Evolutionary conservation across 768 basidiomycete species (phyloP).

Genomic region (Rhodotorula paludigena): DNA sequence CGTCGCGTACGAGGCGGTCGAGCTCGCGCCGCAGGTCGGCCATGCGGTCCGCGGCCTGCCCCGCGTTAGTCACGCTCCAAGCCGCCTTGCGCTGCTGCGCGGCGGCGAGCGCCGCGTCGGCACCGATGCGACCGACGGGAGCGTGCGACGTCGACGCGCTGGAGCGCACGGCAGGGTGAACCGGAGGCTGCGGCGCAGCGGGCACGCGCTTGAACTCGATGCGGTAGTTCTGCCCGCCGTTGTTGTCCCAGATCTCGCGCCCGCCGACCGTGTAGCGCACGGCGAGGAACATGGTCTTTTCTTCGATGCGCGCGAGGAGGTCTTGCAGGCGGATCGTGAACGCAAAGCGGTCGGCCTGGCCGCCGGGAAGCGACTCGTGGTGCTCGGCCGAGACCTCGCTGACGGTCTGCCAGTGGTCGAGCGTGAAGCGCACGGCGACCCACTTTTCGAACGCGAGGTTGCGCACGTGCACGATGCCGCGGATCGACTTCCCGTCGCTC

Average conservation of each 20-base stretch:
- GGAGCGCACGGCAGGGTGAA: not conserved
- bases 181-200: not conserved
- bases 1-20: slow-evolving; percentile 57
- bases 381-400: slow-evolving; percentile 82
- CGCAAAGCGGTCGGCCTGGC: slow-evolving; percentile 63
- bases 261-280: slow-evolving; percentile 62
- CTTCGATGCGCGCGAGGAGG: slow-evolving; percentile 67
- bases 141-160: not conserved
- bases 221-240: slow-evolving; percentile 69
- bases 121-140: not conserved
- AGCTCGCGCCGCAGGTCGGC: slow-evolving; percentile 63
- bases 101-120: slow-evolving; percentile 2
- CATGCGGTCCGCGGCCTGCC: slow-evolving; percentile 53
- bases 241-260: slow-evolving; percentile 89
- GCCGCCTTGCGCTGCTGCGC: slow-evolving; percentile 21
- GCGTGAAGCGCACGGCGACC: slow-evolving; percentile 82
- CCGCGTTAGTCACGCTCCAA: slow-evolving; percentile 50
- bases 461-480: slow-evolving; percentile 70
- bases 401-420: slow-evolving; percentile 93
- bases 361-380: slow-evolving; percentile 49
- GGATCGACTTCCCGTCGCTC: slow-evolving; percentile 54
- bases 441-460: slow-evolving; percentile 84
- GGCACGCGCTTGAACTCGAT: slow-evolving; percentile 58
- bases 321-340: slow-evolving; percentile 74
- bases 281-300: slow-evolving; percentile 74